Percentiles rank a stretch among this genome's conserved stretches.
Evolutionary conservation across 352 stramenopile genomes (phyloP).

Genomic region (Phytophthora syringae): DNA sequence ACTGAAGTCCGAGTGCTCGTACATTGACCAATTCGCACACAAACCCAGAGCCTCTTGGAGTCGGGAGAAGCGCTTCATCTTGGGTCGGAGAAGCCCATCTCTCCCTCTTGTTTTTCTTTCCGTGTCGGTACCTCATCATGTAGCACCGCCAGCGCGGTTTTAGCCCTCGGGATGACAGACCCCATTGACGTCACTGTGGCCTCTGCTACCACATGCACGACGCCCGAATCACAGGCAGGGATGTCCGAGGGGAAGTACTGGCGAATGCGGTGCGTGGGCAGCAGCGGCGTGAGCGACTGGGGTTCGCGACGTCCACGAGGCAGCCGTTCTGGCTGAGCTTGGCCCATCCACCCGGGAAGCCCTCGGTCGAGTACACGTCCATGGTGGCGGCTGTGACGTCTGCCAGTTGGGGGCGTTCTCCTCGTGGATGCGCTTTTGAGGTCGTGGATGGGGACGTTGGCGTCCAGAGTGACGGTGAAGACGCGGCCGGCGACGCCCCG

Average conservation of each 20-base stretch:
- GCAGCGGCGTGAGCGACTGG: not conserved
- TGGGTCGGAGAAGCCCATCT: too few species aligned
- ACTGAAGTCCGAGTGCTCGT: not conserved
- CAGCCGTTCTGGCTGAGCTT: not conserved
- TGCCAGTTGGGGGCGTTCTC: not conserved
- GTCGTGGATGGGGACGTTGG: not conserved
- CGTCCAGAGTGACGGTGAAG: not conserved
- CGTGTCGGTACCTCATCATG: not conserved
- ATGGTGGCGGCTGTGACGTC: not conserved
- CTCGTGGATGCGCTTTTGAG: not conserved
- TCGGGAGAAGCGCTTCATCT: not conserved
- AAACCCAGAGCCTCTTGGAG: not conserved
- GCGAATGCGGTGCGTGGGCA: too few species aligned
- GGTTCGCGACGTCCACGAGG: not conserved
- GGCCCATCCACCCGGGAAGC: not conserved
- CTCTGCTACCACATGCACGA: not conserved
- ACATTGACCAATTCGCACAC: not conserved
- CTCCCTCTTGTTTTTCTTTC: not conserved
- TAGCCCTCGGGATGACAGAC: not conserved
- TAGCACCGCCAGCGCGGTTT: not conserved
- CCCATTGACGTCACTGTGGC: not conserved
- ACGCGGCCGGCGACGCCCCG: not conserved
- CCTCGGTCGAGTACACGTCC: not conserved
- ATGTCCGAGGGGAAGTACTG: too few species aligned
- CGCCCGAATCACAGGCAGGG: too few species aligned